A percentile compares a stretch with the other conserved stretches of the same genome.
phyloP scores from a whole-genome alignment of 192 early-diverging fungal species.

The Entomortierella beljakovae region DNA sequence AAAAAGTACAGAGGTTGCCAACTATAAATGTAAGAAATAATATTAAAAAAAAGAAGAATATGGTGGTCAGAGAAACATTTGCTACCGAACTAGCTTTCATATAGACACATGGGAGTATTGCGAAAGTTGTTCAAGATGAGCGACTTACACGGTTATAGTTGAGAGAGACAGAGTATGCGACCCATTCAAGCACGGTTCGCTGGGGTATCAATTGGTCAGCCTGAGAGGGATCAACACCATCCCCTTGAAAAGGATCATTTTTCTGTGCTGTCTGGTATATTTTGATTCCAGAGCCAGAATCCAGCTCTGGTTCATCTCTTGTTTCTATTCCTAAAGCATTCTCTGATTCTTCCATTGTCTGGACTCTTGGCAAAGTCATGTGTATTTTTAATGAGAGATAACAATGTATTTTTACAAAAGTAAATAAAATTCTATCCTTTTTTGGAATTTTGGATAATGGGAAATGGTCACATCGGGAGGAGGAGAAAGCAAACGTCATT shows the following conservation, averaged over 20 bases:
- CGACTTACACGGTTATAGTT: constrained; percentile 38
- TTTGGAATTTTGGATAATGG: no score
- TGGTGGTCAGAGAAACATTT: not conserved
- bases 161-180: constrained; percentile 38
- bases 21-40: not conserved
- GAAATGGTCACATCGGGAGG: no score
- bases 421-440: no score
- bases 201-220: constrained; percentile 5
- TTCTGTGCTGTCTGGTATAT: not conserved
- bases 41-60: not conserved
- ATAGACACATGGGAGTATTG: no score
- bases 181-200: constrained; percentile 20
- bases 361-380: no score
- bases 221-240: constrained; percentile 21
- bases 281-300: constrained; percentile 10
- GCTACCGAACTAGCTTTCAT: no score
- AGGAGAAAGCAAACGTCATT: no score
- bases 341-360: no score
- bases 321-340: not conserved
- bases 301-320: not conserved
- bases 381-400: no score
- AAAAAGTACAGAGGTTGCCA: constrained; percentile 36
- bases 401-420: no score
- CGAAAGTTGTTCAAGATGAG: not conserved
- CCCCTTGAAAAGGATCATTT: constrained; percentile 18